Evolutionary conservation across 345 rosid genomes (phyloP).

Genomic region (Eutrema japonicum): DNA sequence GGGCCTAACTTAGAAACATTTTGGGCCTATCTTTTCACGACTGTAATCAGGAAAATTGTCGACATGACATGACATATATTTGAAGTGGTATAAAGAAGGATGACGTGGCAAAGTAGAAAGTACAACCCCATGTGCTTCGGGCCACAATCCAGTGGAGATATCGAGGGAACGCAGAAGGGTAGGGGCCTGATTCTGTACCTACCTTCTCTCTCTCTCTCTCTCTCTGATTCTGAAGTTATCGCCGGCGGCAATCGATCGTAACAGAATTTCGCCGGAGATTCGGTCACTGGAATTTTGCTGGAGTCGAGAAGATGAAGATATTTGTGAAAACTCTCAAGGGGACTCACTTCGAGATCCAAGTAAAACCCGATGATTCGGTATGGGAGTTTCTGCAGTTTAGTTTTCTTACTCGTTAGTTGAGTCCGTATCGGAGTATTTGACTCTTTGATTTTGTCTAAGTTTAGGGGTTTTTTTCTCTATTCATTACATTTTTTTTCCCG

Average conservation of each 20-base stretch:
- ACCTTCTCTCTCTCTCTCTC: conserved; percentile 20
- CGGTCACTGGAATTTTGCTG: neutral
- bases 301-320: conserved; percentile 49
- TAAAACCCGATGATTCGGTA: conserved; percentile 58
- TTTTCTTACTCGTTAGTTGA: neutral
- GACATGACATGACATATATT: neutral
- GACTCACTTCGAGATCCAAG: conserved; percentile 57
- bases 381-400: neutral
- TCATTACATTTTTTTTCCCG: neutral
- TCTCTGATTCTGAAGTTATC: neutral
- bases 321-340: conserved; percentile 57
- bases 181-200: conserved; percentile 25
- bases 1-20: conserved; percentile 11
- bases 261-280: neutral
- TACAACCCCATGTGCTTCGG: conserved; percentile 23
- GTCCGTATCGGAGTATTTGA: neutral
- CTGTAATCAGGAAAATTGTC: neutral
- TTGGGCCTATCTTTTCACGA: conserved; percentile 26
- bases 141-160: conserved; percentile 31
- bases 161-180: conserved; percentile 29
- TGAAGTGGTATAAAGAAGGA: too few species aligned
- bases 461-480: neutral
- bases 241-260: conserved; percentile 32
- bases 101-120: neutral
- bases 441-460: conserved; percentile 9